Conservation (phyloP, 805 yeast species). For the Yarrowia sp. region DNA sequence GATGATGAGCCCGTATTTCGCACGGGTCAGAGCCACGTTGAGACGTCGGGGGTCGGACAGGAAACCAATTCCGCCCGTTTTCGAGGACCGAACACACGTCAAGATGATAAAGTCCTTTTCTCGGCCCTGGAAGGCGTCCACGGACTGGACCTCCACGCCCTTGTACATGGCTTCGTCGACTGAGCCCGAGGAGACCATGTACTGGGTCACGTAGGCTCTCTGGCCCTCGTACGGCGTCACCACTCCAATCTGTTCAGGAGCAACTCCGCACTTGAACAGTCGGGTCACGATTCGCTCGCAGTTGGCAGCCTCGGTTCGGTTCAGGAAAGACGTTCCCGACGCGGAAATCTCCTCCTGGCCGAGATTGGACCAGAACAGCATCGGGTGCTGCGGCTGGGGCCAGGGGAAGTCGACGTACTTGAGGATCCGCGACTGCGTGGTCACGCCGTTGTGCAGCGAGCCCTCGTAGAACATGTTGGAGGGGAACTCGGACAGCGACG, state of each 20-base stretch:
- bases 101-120: slow-evolving; percentile 82
- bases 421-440: slow-evolving; percentile 70
- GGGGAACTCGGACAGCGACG: slow-evolving; percentile 83
- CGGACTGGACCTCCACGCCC: slow-evolving; percentile 87
- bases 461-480: slow-evolving; percentile 94
- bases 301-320: slow-evolving; percentile 88
- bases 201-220: slow-evolving; percentile 78
- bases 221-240: slow-evolving; percentile 97
- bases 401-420: slow-evolving; percentile 76
- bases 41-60: slow-evolving; percentile 83
- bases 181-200: slow-evolving; percentile 75
- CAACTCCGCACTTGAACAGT: slow-evolving; percentile 76
- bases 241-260: slow-evolving; percentile 85
- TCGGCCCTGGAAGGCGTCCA: slow-evolving; percentile 94
- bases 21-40: slow-evolving; percentile 89
- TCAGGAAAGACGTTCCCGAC: slow-evolving; percentile 80
- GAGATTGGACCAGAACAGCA: slow-evolving; percentile 93
- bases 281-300: slow-evolving; percentile 79
- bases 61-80: slow-evolving; percentile 77
- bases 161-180: slow-evolving; percentile 68
- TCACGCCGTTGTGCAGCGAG: slow-evolving; percentile 87
- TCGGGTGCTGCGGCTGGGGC: slow-evolving; percentile 85
- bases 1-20: slow-evolving; percentile 78
- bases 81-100: slow-evolving; percentile 84
- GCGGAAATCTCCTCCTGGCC: slow-evolving; percentile 89